Base-by-base conservation (phyloP, 2,329 filamentous ascomycete species). In the Colletotrichum somersetense region DNA sequence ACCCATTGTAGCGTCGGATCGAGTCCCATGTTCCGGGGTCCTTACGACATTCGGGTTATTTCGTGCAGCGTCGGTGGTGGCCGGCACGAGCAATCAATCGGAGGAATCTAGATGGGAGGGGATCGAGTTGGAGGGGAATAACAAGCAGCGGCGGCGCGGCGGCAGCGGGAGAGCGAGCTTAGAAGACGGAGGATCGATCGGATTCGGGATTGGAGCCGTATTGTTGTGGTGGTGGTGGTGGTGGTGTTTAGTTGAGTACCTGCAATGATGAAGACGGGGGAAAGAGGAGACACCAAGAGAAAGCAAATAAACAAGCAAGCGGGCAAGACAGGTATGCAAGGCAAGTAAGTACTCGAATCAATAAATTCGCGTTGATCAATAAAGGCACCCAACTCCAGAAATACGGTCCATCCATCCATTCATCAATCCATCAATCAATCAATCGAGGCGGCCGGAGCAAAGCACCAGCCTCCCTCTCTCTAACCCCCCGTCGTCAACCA, bases 1-100 rank as follows among this genome's bases (percentile, higher is more conserved):
- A 81, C 79, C 79, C 79, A 81, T 81, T 77, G 72, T 81, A 75
- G 78, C 76, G 76, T 78, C 72, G 75, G 75, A 71, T 75, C 77
- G 73, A 79, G 74, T 77, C 79, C 77, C 79, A 81, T 81, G 77
- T 75, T 80, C 78, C 68, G 70, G 66, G 74, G 20, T 35, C 75
- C 75, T 75, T 73, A 75, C 74, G 72, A 67, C 74, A 76, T 75
- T 67, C 67, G 68, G n/a, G 61, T 44, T 33, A 61, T 66, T 46
- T 40, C 26, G 56, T 73, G 62, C 50, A 65, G 62, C 67, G 62
- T 72, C 57, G 26, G 56, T 63, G 57, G 57, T 48, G 44, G 53
- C 67, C 58, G 59, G 48, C 46, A 63, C 61, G 50, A 26, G 50
- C 46, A 40, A 63, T 59, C 50, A 33, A 48, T 53, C 5, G n/a